Base-by-base conservation (phyloP, 2,329 filamentous ascomycete genomes). In the Pyrenochaeta sp. region DNA sequence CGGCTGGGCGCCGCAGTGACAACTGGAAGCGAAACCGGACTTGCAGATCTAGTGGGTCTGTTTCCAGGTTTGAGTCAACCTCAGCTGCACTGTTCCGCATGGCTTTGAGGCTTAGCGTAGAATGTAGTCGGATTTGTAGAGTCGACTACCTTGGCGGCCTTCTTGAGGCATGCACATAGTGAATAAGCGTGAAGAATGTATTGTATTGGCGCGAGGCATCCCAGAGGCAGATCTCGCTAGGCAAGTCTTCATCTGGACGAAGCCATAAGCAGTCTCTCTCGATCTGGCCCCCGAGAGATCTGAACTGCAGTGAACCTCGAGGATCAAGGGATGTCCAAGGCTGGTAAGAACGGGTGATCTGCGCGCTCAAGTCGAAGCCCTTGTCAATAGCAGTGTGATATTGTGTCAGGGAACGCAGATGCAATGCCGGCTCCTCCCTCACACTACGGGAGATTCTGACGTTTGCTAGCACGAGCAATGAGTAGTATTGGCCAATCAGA, bases 351-450 rank as follows among this genome's bases (percentile, higher is more conserved):
- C 10, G n/a, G 6, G 3, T 11, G 9, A 13, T 19, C 18, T 18
- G 30, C n/a, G 17, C 10, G 26, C 18, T 21, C 30, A 32, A 18
- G 5, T 18, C 6, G 8, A 32, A 21, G 20, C 30, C 11, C 30
- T 43, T 29, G 27, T 29, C 20, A 11, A 26, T 17, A 23, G 35
- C 8, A 15, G 34, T 37, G 17, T 44, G 17, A 22, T 24, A 32
- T 21, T 7, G n/a, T 34, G n/a, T 34, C 35, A 19, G 18, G 3
- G 17, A 20, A 27, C 15, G 18, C 15, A 30, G 26, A 38, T 20
- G 27, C 15, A 32, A 31, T 20, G 20, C 21, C 20, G 32, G 19
- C 14, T 31, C 10, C 7, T 27, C n/a, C n/a, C n/a, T n/a, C n/a
- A n/a, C n/a, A n/a, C n/a, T n/a, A n/a, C n/a, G n/a, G n/a, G n/a